Base-by-base conservation (phyloP, 2,329 filamentous ascomycete genomes). In the Ascosphaera aggregata region DNA sequence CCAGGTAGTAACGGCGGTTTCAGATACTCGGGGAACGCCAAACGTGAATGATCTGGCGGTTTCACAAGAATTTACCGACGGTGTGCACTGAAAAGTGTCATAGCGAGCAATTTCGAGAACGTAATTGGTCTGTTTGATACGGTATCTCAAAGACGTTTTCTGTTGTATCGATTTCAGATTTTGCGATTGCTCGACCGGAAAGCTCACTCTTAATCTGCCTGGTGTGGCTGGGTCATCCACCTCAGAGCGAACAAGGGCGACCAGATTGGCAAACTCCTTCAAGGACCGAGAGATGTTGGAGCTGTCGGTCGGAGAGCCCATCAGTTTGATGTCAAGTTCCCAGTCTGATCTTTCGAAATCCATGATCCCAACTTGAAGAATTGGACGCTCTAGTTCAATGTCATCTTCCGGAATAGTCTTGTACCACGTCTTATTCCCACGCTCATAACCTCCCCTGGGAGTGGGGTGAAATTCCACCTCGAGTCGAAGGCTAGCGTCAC, bases 21-120 rank as follows among this genome's bases (percentile, higher is more conserved):
- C 43, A 17, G 18, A 39, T 43, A 45, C 30, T 41, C 32, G 18
- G 30, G 8, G 9, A 42, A 43, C 2, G 9, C 24, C 17, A 32
- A 32, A 31, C 19, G 43, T 17, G 18, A 34, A 32, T 44, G 43
- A 9, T 42, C 43, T 3, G 42, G 42, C 38, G 42, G 49, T 11
- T 40, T 42, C 4, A 38, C 19, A 16, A 39, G 7, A 9, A 40
- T 39, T 2, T 19, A 38, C 7, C 46, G 48, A 24, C 22, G 22
- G 11, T 27, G 22, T 27, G 22, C 22, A 27, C 11, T 42, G 42
- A 35, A 58, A 60, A 24, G 53, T 47, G 40, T 63, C 60, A 39
- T 59, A 61, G 3, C 59, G 54, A 7, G 56, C 52, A 24, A 63
- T 47, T 41, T 62, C 60, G n/a, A 63, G 49, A 7, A 56, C 49